A percentile compares a stretch with the other conserved stretches of the same genome.
phyloP scores from a whole-genome alignment of 148 eudicot species.

The Amaranthus palmeri region DNA sequence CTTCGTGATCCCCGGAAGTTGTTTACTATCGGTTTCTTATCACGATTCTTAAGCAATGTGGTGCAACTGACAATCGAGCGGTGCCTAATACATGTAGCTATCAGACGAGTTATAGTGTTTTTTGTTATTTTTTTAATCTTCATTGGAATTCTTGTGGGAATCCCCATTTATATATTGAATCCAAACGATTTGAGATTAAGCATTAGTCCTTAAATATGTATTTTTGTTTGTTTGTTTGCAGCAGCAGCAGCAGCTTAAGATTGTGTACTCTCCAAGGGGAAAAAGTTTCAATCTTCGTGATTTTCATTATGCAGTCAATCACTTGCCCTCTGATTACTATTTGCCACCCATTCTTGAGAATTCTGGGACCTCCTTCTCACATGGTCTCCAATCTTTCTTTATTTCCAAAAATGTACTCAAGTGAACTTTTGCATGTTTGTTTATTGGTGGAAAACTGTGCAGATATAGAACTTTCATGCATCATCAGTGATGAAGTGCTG shows the following conservation, averaged over 20 bases:
- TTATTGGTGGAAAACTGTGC: conserved; percentile 16
- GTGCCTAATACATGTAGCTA: background rate
- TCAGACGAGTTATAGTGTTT: background rate
- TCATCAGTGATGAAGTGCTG: conserved; percentile 43
- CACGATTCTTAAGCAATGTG: background rate
- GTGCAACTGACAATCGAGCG: background rate
- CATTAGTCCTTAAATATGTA: conserved; percentile 9
- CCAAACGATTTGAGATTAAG: background rate
- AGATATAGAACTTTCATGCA: conserved; percentile 51
- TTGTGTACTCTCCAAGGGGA: conserved; percentile 62
- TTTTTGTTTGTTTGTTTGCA: background rate
- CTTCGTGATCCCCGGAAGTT: background rate
- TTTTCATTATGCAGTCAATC: conserved; percentile 70
- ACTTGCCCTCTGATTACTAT: conserved; percentile 56
- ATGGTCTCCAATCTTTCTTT: conserved; percentile 26
- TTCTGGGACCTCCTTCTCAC: conserved; percentile 35
- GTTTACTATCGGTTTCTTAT: background rate
- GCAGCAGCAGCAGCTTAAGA: conserved; percentile 43
- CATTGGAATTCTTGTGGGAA: background rate
- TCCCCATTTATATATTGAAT: background rate
- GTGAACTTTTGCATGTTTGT: conserved; percentile 12
- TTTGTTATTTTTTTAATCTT: background rate
- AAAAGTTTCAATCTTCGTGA: conserved; percentile 55
- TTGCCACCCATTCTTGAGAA: conserved; percentile 36
- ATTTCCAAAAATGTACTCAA: background rate